Conservation (phyloP, 139 green algal species). For the Tetradesmus obliquus region DNA sequence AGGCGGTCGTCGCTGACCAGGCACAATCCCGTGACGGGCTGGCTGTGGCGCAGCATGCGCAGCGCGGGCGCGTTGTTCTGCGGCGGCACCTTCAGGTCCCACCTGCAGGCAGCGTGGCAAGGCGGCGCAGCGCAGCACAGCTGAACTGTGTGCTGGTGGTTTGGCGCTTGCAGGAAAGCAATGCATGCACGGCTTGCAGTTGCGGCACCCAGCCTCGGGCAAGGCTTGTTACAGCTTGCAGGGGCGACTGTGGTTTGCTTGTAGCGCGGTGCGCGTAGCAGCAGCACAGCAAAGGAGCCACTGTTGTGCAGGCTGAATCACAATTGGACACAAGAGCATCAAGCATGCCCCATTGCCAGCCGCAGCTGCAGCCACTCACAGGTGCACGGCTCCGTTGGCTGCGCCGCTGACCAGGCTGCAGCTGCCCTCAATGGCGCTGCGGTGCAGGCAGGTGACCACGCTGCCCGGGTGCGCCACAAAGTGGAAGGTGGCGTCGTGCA, state of each 20-base stretch:
- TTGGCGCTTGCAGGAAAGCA: background rate
- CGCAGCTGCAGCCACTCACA: conserved; percentile 14
- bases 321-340: too few species aligned
- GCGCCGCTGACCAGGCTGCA: conserved; percentile 1
- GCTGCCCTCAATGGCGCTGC: conserved; percentile 16
- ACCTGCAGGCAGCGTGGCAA: conserved; percentile 24
- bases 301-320: too few species aligned
- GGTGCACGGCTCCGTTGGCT: conserved; percentile 20
- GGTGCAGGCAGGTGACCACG: background rate
- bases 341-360: too few species aligned
- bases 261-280: too few species aligned
- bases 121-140: background rate
- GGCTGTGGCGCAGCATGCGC: conserved; percentile 10
- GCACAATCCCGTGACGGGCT: conserved; percentile 17
- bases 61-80: background rate
- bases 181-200: background rate
- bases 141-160: background rate
- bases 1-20: conserved; percentile 23
- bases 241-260: too few species aligned
- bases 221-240: background rate
- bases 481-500: conserved; percentile 33
- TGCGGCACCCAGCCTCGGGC: background rate
- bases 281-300: too few species aligned
- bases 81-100: conserved; percentile 24
- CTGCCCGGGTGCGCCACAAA: conserved; percentile 30